Evolutionary conservation across 768 basidiomycete species (phyloP), one percentile per base, ranked within the genome.

Genomic region (Lepiota brunneoincarnata): DNA sequence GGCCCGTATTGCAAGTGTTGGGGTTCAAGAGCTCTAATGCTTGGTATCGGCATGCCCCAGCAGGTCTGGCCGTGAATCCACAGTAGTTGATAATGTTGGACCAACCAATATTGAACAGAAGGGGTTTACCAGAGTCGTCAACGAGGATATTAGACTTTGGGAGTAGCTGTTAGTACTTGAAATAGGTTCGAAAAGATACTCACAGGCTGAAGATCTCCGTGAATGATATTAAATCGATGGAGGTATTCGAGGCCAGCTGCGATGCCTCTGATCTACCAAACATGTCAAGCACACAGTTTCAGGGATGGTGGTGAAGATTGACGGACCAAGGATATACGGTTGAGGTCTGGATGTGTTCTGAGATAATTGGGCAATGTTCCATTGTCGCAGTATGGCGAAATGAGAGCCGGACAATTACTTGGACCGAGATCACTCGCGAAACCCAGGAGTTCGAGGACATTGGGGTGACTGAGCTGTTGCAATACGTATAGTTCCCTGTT

Each of bases 61-160:
- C 18, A 21, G 62, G 56, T 12, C 15, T 12, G 9, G 61, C 60
- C 6, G 59, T 60, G 21, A 56, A 63, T 7, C 62, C 61, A 15
- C 47, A 7, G 3, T 40, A 17, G 4, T 48, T 52, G 15, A 60
- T 21, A 26, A 62, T 17, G 24, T 49, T 58, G 7, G 61, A 62
- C 14, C 63, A 54, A 12, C 63, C 61, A 38, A 63, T 60, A 42
- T 62, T 61, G 35, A 48, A 59, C 10, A 63, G 51, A n/a, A 54
- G 47, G n/a, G 61, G 53, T 6, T n/a, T 6, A 2, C 48, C 51
- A 31, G 31, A 18, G 15, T 58, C 58, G 20, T 58, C 38, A 31
- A 63, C 51, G 17, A 63, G 47, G 12, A 63, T 41, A 41, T 63
- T 61, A 17, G 45, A 37, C 62, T 58, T 28, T 23, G n/a, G 11